phyloP scores from a whole-genome alignment of 2,329 filamentous ascomycete species.

The Diaporthe longicolla region DNA sequence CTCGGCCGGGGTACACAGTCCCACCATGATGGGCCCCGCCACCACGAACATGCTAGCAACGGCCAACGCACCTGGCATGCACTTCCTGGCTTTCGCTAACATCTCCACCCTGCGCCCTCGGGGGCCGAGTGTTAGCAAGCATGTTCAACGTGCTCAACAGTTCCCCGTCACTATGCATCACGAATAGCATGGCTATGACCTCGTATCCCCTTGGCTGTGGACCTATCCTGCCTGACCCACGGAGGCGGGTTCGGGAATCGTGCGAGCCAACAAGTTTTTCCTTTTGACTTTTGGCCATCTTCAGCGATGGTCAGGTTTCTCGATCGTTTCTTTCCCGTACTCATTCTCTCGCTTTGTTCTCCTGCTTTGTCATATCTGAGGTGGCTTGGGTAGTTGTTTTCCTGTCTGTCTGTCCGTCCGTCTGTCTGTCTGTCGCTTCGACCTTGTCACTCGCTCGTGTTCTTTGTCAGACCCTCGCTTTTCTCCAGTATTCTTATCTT shows the following conservation, averaged over 20 bases:
- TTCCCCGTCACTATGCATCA: slow-evolving; percentile 34
- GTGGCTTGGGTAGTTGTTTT: slow-evolving; percentile 35
- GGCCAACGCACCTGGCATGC: slow-evolving; percentile 25
- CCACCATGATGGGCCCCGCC: slow-evolving; percentile 27
- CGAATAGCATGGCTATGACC: slow-evolving; percentile 31
- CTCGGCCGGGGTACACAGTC: slow-evolving; percentile 17
- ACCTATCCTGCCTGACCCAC: slow-evolving; percentile 32
- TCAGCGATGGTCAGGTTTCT: slow-evolving; percentile 19
- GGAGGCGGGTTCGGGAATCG: slow-evolving; percentile 15
- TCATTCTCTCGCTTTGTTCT: slow-evolving; percentile 17
- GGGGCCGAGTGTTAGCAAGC: slow-evolving; percentile 6
- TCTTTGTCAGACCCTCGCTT: slow-evolving; percentile 36
- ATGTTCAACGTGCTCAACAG: slow-evolving; percentile 2
- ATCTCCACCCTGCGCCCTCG: slow-evolving; percentile 5
- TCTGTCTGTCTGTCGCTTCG: slow-evolving; percentile 16
- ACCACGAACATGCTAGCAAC: slow-evolving; percentile 32
- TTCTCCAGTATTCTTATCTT: slow-evolving; percentile 5
- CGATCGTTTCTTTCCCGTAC: slow-evolving; percentile 21
- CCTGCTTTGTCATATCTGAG: slow-evolving; percentile 28
- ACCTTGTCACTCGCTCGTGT: slow-evolving; percentile 40
- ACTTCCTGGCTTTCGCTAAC: slow-evolving; percentile 26
- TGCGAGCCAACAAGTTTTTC: slow-evolving; percentile 26
- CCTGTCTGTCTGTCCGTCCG: slow-evolving; percentile 39
- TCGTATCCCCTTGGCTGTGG: slow-evolving; percentile 35
- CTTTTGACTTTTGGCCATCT: slow-evolving; percentile 31